Evolutionary conservation across 352 stramenopile species (phyloP), one percentile per base, ranked within the genome.

Genomic region (Globisporangium nagaii): DNA sequence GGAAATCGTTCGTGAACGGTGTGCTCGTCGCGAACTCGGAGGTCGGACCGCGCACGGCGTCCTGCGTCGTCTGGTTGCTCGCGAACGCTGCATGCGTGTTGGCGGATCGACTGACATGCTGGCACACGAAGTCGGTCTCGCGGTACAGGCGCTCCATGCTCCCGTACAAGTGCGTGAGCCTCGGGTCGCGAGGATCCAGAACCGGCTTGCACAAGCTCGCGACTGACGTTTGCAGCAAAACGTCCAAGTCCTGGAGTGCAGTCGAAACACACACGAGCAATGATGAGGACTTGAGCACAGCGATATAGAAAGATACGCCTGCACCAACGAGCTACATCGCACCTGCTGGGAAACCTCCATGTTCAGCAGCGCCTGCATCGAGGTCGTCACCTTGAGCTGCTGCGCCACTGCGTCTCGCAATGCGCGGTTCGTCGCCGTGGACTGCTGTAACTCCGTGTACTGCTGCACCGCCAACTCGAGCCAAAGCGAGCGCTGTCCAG

Each of bases 301-400:
- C 22, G 35, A 15, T 41, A n/a, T n/a, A n/a, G n/a, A n/a, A n/a
- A n/a, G n/a, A n/a, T n/a, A n/a, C n/a, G n/a, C n/a, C n/a, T n/a
- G n/a, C n/a, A n/a, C n/a, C 36, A 42, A 42, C 7, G 3, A 15
- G 9, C 2, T 6, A 22, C 13, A 42, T 24, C n/a, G 36, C 19
- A 49, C 42, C 20, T 36, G 31, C 13, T 12, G 22, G 12, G 41
- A 47, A 10, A 11, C 7, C 40, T 54, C 32, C 44, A 74, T 69
- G 27, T 71, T 52, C 24, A 81, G 50, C n/a, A 81, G 69, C 40
- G 66, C 53, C 42, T 78, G 63, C 10, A 81, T 56, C 19, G 58
- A 66, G 41, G 67, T 73, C 11, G 61, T 65, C 55, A 80, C 43
- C 35, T 78, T 68, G 55, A 78, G 63, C 51, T 83, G 72, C 22